These are phyloP conservation scores for Taphrina wiesneri DNA, from an alignment of 1,139 yeast genomes.

Conservation along the genomic window DNA sequence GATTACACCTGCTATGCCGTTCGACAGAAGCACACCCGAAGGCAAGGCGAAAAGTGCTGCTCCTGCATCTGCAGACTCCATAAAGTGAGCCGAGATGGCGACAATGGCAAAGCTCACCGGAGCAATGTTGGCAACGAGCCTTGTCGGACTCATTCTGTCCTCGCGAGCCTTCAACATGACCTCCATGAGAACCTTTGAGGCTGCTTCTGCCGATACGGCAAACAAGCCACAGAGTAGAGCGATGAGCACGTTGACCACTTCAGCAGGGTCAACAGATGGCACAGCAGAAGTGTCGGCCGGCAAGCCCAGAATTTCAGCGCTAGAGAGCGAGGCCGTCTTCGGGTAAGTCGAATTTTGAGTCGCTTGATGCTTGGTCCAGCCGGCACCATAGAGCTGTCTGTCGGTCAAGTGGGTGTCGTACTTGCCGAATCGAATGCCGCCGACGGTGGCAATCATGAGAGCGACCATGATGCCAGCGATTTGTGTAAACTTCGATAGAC, in stretches of 20 bases:
- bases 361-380: neutral
- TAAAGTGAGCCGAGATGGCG: neutral
- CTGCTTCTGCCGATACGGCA: constrained; percentile 13
- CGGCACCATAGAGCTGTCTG: constrained; percentile 15
- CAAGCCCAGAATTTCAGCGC: neutral
- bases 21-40: constrained; percentile 7
- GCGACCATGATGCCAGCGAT: constrained; percentile 1
- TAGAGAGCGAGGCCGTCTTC: neutral
- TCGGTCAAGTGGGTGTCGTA: constrained; percentile 23
- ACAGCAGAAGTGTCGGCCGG: neutral
- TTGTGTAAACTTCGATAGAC: neutral
- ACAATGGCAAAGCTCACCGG: constrained; percentile 5
- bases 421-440: constrained; percentile 15
- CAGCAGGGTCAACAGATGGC: neutral
- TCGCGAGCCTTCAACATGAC: constrained; percentile 5
- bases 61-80: neutral
- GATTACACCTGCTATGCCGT: constrained; percentile 5
- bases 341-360: neutral
- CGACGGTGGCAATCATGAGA: constrained; percentile 9
- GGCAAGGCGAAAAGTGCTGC: neutral
- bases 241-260: neutral
- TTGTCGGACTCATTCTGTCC: constrained; percentile 2
- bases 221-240: constrained; percentile 12
- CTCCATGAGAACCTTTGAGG: constrained; percentile 3
- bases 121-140: constrained; percentile 4